Evolutionary conservation across 208 protist species (phyloP), one percentile per base, ranked within the genome.

Genomic region (Acanthamoeba lugdunensis): DNA sequence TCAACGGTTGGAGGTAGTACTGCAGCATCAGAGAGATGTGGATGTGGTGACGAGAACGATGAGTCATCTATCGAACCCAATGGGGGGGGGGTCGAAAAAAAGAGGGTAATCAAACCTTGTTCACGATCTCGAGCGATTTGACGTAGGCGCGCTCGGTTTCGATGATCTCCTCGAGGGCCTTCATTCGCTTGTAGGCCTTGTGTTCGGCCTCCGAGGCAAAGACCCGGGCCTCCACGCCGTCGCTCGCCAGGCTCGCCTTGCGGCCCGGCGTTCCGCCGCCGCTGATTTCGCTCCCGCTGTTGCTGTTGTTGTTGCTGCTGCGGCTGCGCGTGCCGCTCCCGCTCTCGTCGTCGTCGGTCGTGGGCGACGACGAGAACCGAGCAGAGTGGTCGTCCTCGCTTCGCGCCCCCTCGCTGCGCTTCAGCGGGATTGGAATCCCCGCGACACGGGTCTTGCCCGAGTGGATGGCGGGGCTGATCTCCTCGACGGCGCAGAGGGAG

Each of bases 1-100:
- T 92, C 33, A 92, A 37, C 33, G 87, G 87, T 28, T 67, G 87
- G 21, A 92, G 41, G n/a, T 92, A 92, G 63, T 33, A 92, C 87
- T 92, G 50, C 25, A 61, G 13, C 25, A 87, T 0, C 7, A 41
- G 48, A 50, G 13, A 41, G 61, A 18, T 56, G 2, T 56, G 14
- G 13, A 11, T 1, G 21, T 16, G 18, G 16, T 61, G 13, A 23
- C 2, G 16, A 58, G 4, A 5, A 48, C n/a, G 37, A 16, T 87
- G 41, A 7, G 14, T 18, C 33, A 33, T 33, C 33, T 33, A 33
- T 33, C 33, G 33, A 33, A 33, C 33, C 33, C 33, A 33, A 33
- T 33, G 33, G 33, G 33, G 33, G 33, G 33, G 33, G 33, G 33
- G 33, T 33, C 33, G 33, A 33, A 33, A 33, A 33, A 33, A 33